Base-by-base conservation (phyloP, 495 filamentous ascomycete species). In the Aspergillus ellipticus region DNA sequence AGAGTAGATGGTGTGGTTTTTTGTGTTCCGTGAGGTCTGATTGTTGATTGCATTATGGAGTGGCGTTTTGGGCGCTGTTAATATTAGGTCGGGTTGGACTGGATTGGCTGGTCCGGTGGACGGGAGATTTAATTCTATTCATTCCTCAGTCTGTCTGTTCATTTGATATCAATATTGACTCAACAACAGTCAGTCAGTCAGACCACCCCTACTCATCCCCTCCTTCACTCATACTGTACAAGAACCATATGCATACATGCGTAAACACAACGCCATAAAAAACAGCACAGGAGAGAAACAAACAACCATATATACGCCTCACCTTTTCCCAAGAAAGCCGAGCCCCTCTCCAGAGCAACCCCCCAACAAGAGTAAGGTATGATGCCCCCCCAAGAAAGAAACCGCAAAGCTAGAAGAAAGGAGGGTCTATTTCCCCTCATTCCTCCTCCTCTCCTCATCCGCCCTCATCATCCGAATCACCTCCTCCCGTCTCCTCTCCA, bases 381-480 rank as follows among this genome's bases (percentile, higher is more conserved):
- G 24, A 28, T 28, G 7, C 24, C 24, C 13, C 24, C 24, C 13
- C 42, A 48, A 22, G 15, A 37, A 53, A 42, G 24, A 22, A 8
- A 8, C 39, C 10, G 35, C 51, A 51, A 22, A 21, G 9, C 8
- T 42, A 37, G 21, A n/a, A n/a, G n/a, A n/a, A n/a, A n/a, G n/a
- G n/a, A n/a, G n/a, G n/a, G 33, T 42, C 39, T 49, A 61, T 68
- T 61, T 70, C 52, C 62, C 62, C 55, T 55, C 60, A 57, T 64
- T 67, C 61, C 52, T 51, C 59, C 61, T 63, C 56, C 67, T 66
- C 56, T 70, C 73, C 53, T 80, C 69, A 69, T 80, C 78, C 66
- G 79, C 74, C 65, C 76, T 78, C 79, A 83, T 80, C 77, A 83
- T 79, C 59, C 51, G 61, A 53, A 75, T 78, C 37, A 71, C 72